Evolutionary conservation across 2,329 filamentous ascomycete species (phyloP).

Genomic region (Epichloe festucae): DNA sequence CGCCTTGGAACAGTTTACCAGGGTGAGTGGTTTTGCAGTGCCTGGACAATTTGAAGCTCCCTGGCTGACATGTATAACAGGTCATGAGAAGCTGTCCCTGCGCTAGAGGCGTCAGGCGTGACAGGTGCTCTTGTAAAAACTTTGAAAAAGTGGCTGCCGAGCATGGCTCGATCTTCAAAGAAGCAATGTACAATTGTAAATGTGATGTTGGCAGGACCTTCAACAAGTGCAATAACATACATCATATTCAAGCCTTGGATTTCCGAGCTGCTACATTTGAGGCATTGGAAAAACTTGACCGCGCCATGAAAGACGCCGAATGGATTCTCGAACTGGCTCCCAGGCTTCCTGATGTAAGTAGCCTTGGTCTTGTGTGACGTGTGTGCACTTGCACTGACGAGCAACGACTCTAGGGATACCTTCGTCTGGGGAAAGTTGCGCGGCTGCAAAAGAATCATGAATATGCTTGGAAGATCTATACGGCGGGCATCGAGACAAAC

Average conservation of each 20-base stretch:
- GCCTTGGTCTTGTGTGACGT: neutral
- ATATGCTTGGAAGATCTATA: conserved; percentile 28
- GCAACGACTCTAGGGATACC: conserved; percentile 23
- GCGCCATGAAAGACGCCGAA: conserved; percentile 26
- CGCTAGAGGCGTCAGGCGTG: conserved; percentile 19
- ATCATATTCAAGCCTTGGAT: conserved; percentile 28
- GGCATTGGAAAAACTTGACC: conserved; percentile 22
- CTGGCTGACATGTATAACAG: conserved; percentile 10
- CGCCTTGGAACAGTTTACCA: conserved; percentile 25
- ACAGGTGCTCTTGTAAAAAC: conserved; percentile 27
- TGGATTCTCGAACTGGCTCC: conserved; percentile 31
- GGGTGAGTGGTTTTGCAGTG: conserved; percentile 12
- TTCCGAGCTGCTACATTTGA: conserved; percentile 29
- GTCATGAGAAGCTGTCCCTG: conserved; percentile 25
- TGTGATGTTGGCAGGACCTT: conserved; percentile 25
- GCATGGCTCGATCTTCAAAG: conserved; percentile 26
- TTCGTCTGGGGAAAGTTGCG: conserved; percentile 27
- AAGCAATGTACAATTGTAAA: conserved; percentile 27
- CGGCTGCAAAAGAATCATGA: conserved; percentile 23
- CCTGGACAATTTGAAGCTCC: neutral
- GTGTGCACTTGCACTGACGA: neutral
- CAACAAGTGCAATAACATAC: conserved; percentile 24
- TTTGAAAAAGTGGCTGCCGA: conserved; percentile 21
- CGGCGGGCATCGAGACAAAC: conserved; percentile 23
- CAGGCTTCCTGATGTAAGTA: conserved; percentile 24